Evolutionary conservation across 2,329 filamentous ascomycete species (phyloP), one percentile per base, ranked within the genome.

Genomic region (Penicillium sp.): DNA sequence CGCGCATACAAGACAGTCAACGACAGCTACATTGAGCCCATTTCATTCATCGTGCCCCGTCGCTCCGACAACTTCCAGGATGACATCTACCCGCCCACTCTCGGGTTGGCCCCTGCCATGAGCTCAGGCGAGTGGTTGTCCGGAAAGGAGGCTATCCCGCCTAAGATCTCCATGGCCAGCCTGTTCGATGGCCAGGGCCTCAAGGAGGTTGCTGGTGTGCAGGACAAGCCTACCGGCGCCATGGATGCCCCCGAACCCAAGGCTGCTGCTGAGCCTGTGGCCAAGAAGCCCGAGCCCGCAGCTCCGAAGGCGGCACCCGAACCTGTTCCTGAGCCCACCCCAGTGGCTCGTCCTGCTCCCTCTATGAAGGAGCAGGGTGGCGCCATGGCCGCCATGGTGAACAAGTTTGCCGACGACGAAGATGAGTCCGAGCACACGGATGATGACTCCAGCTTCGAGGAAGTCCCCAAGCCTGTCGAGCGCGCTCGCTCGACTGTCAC

Each of bases 1-100:
- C 85, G 90, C 58, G 90, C 86, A 35, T 98, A 87, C 81, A 98
- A 98, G 80, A 97, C 93, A 0, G 87, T 97, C 68, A 94, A 90
- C 70, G 93, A 98, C 67, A 70, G 75, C 38, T 95, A 95, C 73
- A 89, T 98, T 60, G 93, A 98, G 72, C 93, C 93, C 32, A 87
- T 98, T 64, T 95, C 93, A 1, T 98, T 98, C 74, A 95, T 95
- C 44, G 93, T 97, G 1, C 93, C 93, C 40, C 84, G 93, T 54
- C 83, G 93, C 54, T 88, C 93, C 45, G 89, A 96, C 70, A 89
- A 86, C 42, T 96, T 96, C 81, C 91, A 97, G 73, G 88, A 89
- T 51, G 93, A 98, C 65, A 96, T 98, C 62, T 98, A 88, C 70
- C 93, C 91, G 34, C 91, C 93, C 9, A 85, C 89, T 10, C 77